Conservation (phyloP, 2,329 filamentous ascomycete genomes). For the Tympanopsis confertula region DNA sequence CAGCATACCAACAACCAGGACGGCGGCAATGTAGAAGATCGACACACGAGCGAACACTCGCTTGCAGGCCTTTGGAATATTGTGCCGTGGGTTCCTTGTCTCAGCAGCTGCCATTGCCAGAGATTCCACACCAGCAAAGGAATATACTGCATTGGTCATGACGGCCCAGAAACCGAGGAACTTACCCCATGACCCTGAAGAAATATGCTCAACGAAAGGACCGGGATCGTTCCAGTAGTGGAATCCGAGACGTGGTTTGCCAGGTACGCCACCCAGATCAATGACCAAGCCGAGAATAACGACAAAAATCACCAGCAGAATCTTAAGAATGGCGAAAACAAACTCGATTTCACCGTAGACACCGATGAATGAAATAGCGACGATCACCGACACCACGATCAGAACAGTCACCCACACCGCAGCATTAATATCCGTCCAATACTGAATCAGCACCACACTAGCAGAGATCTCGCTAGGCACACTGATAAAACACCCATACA, state of each 20-base stretch:
- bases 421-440: constrained; percentile 41
- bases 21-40: constrained; percentile 50
- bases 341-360: constrained; percentile 54
- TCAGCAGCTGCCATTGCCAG: constrained; percentile 47
- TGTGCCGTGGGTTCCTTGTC: constrained; percentile 49
- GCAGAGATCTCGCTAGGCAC: constrained; percentile 46
- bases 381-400: constrained; percentile 32
- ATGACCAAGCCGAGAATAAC: constrained; percentile 43
- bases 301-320: constrained; percentile 44
- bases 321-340: constrained; percentile 47
- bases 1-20: constrained; percentile 48
- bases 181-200: constrained; percentile 29
- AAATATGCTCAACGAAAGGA: constrained; percentile 13
- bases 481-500: too few species aligned
- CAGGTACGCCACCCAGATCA: constrained; percentile 41
- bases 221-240: constrained; percentile 34
- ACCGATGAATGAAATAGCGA: constrained; percentile 43
- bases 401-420: constrained; percentile 50
- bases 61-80: constrained; percentile 53
- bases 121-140: constrained; percentile 53
- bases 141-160: constrained; percentile 44
- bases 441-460: constrained; percentile 44
- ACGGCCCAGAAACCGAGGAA: constrained; percentile 49
- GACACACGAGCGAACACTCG: constrained; percentile 51
- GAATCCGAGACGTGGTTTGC: constrained; percentile 35